Conservation (phyloP, 331 rosid genomes). For the Prunus yedoensis region DNA sequence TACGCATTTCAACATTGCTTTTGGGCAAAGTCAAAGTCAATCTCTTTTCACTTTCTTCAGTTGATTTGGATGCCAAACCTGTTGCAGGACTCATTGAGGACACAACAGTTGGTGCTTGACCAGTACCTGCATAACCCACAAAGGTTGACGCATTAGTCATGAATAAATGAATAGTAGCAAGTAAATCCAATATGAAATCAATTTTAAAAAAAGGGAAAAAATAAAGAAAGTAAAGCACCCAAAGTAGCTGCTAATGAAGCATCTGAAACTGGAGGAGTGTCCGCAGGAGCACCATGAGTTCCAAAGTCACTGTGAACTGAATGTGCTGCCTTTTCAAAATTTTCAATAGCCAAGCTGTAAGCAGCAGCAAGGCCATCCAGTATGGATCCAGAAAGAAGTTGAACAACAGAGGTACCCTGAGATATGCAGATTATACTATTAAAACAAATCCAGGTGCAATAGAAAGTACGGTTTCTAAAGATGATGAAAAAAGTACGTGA, state of each 20-base stretch:
- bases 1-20: conserved; percentile 60
- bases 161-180: not conserved
- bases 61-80: conserved; percentile 50
- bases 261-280: conserved; percentile 46
- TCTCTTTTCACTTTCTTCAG: conserved; percentile 70
- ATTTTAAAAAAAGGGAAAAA: not conserved
- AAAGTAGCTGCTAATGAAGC: conserved; percentile 40
- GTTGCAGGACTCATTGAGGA: conserved; percentile 36
- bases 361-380: conserved; percentile 60
- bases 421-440: not conserved
- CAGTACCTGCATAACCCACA: conserved; percentile 47
- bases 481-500: not conserved
- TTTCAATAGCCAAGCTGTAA: conserved; percentile 68
- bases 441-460: not conserved
- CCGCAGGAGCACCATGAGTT: conserved; percentile 45
- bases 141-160: not conserved
- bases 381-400: conserved; percentile 55
- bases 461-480: not conserved
- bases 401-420: conserved; percentile 61
- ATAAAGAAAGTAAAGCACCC: conserved; percentile 36
- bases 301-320: conserved; percentile 55
- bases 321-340: conserved; percentile 65
- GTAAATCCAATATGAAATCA: not conserved
- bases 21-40: conserved; percentile 26
- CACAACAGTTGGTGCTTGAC: conserved; percentile 34